These are phyloP conservation scores for Notholithocarpus densiflorus DNA, from an alignment of 306 rosid genomes.

Conservation along the genomic window DNA sequence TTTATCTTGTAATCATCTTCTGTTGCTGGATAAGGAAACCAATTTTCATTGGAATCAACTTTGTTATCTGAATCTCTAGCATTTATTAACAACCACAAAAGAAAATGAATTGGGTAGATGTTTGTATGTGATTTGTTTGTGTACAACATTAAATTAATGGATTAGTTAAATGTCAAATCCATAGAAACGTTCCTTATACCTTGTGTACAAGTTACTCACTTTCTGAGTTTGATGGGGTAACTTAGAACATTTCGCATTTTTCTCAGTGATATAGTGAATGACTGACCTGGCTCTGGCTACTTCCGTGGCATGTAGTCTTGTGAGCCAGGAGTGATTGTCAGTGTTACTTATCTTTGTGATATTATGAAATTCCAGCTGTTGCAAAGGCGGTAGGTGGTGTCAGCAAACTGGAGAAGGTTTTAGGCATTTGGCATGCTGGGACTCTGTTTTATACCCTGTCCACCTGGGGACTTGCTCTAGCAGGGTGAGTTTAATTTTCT, in stretches of 20 bases:
- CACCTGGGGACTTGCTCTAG: slow-evolving; percentile 97
- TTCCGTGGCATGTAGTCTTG: neutral
- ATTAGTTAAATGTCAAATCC: too few species aligned
- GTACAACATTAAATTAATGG: too few species aligned
- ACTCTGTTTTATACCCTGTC: slow-evolving; percentile 69
- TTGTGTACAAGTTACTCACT: neutral
- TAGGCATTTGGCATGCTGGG: slow-evolving; percentile 86
- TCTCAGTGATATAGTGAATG: slow-evolving; percentile 8
- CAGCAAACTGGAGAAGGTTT: slow-evolving; percentile 61
- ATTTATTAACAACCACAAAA: too few species aligned
- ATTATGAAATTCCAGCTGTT: slow-evolving; percentile 50
- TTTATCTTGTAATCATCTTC: neutral
- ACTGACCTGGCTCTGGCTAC: neutral
- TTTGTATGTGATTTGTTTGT: too few species aligned
- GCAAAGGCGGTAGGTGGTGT: slow-evolving; percentile 63
- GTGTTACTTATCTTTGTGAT: slow-evolving; percentile 18
- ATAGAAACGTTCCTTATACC: neutral
- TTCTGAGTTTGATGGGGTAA: neutral
- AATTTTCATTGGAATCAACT: neutral
- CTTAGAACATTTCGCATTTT: neutral
- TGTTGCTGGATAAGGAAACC: neutral
- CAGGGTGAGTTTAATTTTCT: slow-evolving; percentile 49
- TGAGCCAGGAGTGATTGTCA: slow-evolving; percentile 8
- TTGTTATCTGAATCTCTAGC: neutral
- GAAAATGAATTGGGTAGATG: too few species aligned